Evolutionary conservation across 495 filamentous ascomycete species (phyloP).

Genomic region (Podospora sp.): DNA sequence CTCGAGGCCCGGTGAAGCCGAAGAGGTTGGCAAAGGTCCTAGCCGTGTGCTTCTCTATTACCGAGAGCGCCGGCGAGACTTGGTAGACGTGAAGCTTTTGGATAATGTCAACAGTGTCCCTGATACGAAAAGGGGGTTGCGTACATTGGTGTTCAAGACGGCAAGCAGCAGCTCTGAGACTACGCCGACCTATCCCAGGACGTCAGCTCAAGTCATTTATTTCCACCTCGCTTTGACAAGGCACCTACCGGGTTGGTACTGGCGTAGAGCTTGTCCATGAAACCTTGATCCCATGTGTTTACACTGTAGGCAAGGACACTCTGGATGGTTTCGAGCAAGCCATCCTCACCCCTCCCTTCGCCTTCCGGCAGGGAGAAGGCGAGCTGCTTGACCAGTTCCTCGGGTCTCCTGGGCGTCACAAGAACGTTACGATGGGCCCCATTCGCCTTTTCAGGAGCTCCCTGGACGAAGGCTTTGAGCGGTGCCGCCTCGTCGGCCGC

Average conservation of each 20-base stretch:
- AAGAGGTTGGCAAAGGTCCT: constrained; percentile 71
- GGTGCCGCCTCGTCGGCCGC: constrained; percentile 68
- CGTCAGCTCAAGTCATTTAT: background rate
- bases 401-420: constrained; percentile 70
- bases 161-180: constrained; percentile 81
- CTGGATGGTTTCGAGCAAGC: constrained; percentile 65
- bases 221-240: background rate
- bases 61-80: constrained; percentile 83
- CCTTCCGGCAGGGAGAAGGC: constrained; percentile 65
- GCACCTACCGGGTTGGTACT: constrained; percentile 72
- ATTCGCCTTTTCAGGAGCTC: constrained; percentile 48
- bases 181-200: constrained; percentile 65
- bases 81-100: constrained; percentile 76
- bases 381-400: constrained; percentile 67
- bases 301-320: constrained; percentile 78
- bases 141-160: constrained; percentile 82
- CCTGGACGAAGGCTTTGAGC: constrained; percentile 53
- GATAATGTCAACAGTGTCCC: background rate
- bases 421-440: constrained; percentile 58
- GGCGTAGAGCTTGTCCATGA: constrained; percentile 89
- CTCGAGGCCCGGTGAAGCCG: constrained; percentile 69
- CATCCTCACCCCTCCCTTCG: constrained; percentile 67
- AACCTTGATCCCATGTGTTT: constrained; percentile 96
- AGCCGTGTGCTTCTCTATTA: constrained; percentile 81
- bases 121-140: constrained; percentile 11